Percentiles rank a stretch among this genome's conserved stretches.
Conservation (phyloP, 768 basidiomycete species). For the Neoboletus magnificus region DNA sequence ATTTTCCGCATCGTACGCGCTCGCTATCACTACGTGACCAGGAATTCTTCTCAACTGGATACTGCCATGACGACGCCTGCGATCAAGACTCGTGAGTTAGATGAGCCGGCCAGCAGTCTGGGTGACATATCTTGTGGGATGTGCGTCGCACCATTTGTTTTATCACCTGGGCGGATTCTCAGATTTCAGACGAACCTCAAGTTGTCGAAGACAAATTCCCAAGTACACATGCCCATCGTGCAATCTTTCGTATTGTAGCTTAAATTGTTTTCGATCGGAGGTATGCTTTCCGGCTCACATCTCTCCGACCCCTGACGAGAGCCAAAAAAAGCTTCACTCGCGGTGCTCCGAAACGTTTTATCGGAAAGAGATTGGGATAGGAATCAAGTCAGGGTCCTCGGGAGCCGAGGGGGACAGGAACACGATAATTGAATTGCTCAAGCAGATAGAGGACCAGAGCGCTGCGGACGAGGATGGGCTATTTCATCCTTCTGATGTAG, state of each 20-base stretch:
- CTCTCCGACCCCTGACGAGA: background rate
- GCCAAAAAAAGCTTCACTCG: conserved; percentile 47
- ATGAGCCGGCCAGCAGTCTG: conserved; percentile 1
- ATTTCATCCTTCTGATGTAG: conserved; percentile 33
- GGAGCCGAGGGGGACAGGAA: conserved; percentile 55
- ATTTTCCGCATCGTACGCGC: background rate
- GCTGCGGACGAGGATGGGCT: conserved; percentile 36
- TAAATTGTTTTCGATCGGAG: conserved; percentile 73
- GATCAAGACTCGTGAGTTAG: conserved; percentile 17
- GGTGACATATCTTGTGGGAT: conserved; percentile 39
- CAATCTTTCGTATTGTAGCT: conserved; percentile 77
- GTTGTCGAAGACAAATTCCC: conserved; percentile 72
- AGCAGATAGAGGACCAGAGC: conserved; percentile 66
- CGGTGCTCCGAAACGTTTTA: conserved; percentile 84
- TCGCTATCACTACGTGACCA: background rate
- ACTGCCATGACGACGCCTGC: conserved; percentile 9
- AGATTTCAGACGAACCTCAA: conserved; percentile 26
- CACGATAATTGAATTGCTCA: conserved; percentile 68
- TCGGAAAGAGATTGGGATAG: conserved; percentile 64
- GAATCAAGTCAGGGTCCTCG: conserved; percentile 55
- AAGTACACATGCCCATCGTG: conserved; percentile 82
- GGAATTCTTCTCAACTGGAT: background rate
- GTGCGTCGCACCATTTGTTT: conserved; percentile 32
- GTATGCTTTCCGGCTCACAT: conserved; percentile 42
- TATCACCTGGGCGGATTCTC: conserved; percentile 1